phyloP scores from a whole-genome alignment of 148 eudicot species.

The Rhododendron ferrugineum region DNA sequence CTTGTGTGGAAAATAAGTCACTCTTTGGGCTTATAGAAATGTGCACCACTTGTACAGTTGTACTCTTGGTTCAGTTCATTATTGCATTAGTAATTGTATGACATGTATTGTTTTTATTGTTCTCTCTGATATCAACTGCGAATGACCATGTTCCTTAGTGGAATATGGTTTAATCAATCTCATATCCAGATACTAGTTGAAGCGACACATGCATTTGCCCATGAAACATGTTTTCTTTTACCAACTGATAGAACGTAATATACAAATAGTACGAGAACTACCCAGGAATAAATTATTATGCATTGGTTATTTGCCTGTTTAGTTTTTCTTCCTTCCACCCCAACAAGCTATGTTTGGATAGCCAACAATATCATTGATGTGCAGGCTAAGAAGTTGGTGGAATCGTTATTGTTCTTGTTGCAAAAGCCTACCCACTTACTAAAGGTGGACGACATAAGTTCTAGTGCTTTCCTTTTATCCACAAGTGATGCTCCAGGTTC shows the following conservation, averaged over 20 bases:
- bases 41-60: neutral
- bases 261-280: neutral
- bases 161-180: neutral
- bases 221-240: neutral
- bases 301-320: neutral
- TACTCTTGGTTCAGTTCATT: neutral
- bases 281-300: neutral
- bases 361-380: conserved; percentile 6
- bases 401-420: conserved; percentile 46
- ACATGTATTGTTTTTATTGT: neutral
- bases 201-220: neutral
- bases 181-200: neutral
- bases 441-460: conserved; percentile 30
- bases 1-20: neutral
- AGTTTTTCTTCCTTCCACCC: neutral
- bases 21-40: neutral
- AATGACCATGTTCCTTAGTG: neutral
- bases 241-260: neutral
- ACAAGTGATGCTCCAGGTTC: conserved; percentile 31
- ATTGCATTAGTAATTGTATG: neutral
- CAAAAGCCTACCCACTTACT: conserved; percentile 37
- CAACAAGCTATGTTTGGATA: neutral
- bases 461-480: conserved; percentile 25
- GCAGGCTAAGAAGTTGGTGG: conserved; percentile 61
- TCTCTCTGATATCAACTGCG: neutral